These are phyloP conservation scores for Lentinus tigrinus DNA, from an alignment of 768 basidiomycete species.

Conservation along the genomic window DNA sequence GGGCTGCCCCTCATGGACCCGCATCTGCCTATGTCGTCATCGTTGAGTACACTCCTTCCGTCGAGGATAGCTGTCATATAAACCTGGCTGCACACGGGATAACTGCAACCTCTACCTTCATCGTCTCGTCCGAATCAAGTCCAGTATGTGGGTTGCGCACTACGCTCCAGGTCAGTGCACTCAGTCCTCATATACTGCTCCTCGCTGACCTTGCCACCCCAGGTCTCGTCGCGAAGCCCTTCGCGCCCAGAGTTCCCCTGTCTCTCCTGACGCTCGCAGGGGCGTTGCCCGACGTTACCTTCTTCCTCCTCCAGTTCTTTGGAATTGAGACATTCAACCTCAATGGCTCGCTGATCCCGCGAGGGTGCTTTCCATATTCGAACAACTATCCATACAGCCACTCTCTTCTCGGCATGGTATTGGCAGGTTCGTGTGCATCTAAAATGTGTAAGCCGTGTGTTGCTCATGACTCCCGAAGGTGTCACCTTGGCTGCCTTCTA, in stretches of 20 bases:
- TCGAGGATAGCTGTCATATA: background rate
- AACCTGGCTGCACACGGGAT: background rate
- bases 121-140: background rate
- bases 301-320: slow-evolving; percentile 29
- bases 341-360: slow-evolving; percentile 17
- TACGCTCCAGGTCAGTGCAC: slow-evolving; percentile 20
- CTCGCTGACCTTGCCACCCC: no score
- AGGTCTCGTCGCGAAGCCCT: slow-evolving; percentile 29
- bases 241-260: slow-evolving; percentile 28
- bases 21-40: slow-evolving; percentile 7
- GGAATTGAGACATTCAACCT: slow-evolving; percentile 29
- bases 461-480: slow-evolving; percentile 5
- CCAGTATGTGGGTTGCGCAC: slow-evolving; percentile 19
- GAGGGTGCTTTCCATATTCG: slow-evolving; percentile 34
- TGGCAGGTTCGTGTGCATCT: slow-evolving; percentile 14
- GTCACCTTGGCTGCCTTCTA: slow-evolving; percentile 21
- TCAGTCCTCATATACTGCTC: no score
- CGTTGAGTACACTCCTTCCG: background rate
- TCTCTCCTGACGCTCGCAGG: slow-evolving; percentile 28
- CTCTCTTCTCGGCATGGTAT: slow-evolving; percentile 26
- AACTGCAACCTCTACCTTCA: background rate
- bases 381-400: slow-evolving; percentile 35
- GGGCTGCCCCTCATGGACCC: background rate
- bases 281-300: slow-evolving; percentile 26
- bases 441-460: background rate